phyloP scores from a whole-genome alignment of 1,284 basidiomycete genomes.

The Boletus putidus region DNA sequence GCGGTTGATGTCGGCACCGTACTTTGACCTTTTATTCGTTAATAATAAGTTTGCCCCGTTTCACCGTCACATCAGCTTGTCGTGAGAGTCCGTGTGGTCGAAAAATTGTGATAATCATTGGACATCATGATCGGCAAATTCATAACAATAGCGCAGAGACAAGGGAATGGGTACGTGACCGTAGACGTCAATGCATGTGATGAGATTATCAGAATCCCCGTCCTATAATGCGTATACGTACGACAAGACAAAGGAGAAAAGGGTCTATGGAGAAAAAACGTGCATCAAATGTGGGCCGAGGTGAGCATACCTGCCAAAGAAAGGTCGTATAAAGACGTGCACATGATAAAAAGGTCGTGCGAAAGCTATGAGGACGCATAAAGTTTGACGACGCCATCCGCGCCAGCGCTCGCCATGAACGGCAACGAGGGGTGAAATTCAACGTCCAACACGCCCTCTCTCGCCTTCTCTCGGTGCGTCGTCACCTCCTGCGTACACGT shows the following conservation, averaged over 20 bases:
- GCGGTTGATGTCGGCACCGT: not conserved
- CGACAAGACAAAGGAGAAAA: conserved; percentile 12
- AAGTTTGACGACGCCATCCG: conserved; percentile 92
- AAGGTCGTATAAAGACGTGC: conserved; percentile 16
- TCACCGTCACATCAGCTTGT: too few species aligned
- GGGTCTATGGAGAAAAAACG: conserved; percentile 8
- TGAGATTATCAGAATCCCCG: conserved; percentile 29
- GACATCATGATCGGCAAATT: not conserved
- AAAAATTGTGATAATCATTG: too few species aligned
- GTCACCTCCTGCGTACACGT: conserved; percentile 90
- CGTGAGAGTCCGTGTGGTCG: too few species aligned
- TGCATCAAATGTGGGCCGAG: conserved; percentile 13
- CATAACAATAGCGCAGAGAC: conserved; percentile 1
- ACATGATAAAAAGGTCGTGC: not conserved
- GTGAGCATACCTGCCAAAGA: conserved; percentile 10
- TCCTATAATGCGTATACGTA: conserved; percentile 33
- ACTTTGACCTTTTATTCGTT: not conserved
- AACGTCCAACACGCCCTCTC: conserved; percentile 89
- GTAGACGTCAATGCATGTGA: conserved; percentile 15
- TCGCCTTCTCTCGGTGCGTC: conserved; percentile 81
- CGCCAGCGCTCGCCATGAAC: conserved; percentile 89
- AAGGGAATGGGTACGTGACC: conserved; percentile 6
- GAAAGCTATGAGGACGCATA: conserved; percentile 71
- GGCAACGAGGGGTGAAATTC: conserved; percentile 83
- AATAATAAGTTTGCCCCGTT: too few species aligned